Evolutionary conservation across 192 early-diverging fungal species (phyloP), one percentile per base, ranked within the genome.

Genomic region (Entomortierella beljakovae): DNA sequence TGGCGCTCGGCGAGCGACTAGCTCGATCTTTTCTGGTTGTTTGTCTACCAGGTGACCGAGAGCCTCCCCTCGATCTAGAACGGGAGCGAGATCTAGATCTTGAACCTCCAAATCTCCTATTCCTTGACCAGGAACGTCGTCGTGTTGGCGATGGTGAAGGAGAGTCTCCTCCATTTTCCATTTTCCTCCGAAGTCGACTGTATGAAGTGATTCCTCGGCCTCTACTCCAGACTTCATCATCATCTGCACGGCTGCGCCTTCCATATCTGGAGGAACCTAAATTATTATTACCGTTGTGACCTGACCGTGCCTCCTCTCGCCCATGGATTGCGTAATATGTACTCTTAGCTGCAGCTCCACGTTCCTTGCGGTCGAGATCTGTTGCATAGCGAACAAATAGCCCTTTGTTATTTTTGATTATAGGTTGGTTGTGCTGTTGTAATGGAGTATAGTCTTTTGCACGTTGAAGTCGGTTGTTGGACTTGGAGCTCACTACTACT

Each of bases 241-340:
- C 70, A 16, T 69, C 70, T 26, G 70, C 80, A 22, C 80, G 64
- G 35, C 75, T 79, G 7, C 75, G 67, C 26, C 75, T 49, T 26
- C 75, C 75, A 55, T 79, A 79, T 38, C 68, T 54, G 1, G 61
- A 65, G 1, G 58, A 32, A 20, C 54, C 34, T 10, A n/a, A 26
- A 31, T 29, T 65, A 26, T 33, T 34, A 34, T 42, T 28, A 38
- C 31, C 49, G 22, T 37, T 22, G 33, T 33, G 22, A 52, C 40
- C 26, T n/a, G 34, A 22, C 20, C 34, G 0, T 16, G 35, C 3
- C 16, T 72, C 59, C 28, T 72, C 70, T 6, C 80, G 70, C 23
- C 84, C 82, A 65, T 83, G 82, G 7, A 80, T 40, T 5, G 79
- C 58, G 55, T 86, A 86, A 46, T 86, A 86, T 7, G 61, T 48